A percentile compares a stretch with the other conserved stretches of the same genome.
phyloP scores from a whole-genome alignment of 2,329 filamentous ascomycete species.

The Epichloe scottii region DNA sequence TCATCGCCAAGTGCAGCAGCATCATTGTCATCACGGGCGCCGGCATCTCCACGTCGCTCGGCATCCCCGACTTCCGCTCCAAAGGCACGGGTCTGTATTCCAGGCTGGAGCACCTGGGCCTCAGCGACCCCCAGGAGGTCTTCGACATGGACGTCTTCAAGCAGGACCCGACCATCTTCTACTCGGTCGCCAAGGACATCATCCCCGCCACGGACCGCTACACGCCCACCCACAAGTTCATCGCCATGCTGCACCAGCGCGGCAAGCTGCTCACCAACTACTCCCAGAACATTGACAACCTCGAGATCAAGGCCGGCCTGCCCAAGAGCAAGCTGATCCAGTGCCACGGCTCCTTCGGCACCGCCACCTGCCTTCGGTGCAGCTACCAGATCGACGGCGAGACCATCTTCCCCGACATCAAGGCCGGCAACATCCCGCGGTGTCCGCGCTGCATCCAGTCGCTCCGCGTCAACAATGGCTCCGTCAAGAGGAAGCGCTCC shows the following conservation, averaged over 20 bases:
- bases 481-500: slow-evolving; percentile 28
- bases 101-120: slow-evolving; percentile 64
- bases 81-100: slow-evolving; percentile 88
- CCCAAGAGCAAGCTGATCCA: slow-evolving; percentile 73
- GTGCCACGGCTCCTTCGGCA: slow-evolving; percentile 93
- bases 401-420: slow-evolving; percentile 67
- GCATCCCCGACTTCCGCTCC: slow-evolving; percentile 93
- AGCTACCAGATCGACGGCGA: slow-evolving; percentile 61
- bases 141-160: slow-evolving; percentile 85
- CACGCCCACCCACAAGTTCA: slow-evolving; percentile 90
- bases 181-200: slow-evolving; percentile 81
- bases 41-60: slow-evolving; percentile 90
- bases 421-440: slow-evolving; percentile 59
- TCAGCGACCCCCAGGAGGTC: slow-evolving; percentile 81
- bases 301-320: slow-evolving; percentile 80
- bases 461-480: slow-evolving; percentile 23
- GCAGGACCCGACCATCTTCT: slow-evolving; percentile 81
- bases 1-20: slow-evolving; percentile 64
- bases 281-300: slow-evolving; percentile 97
- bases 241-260: slow-evolving; percentile 75
- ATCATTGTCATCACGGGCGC: slow-evolving; percentile 92
- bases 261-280: slow-evolving; percentile 91
- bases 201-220: slow-evolving; percentile 67
- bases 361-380: slow-evolving; percentile 79
- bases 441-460: slow-evolving; percentile 58